Percentiles rank a stretch among this genome's conserved stretches.
Conservation (phyloP, 306 rosid genomes). For the Lathyrus tuberosus region DNA sequence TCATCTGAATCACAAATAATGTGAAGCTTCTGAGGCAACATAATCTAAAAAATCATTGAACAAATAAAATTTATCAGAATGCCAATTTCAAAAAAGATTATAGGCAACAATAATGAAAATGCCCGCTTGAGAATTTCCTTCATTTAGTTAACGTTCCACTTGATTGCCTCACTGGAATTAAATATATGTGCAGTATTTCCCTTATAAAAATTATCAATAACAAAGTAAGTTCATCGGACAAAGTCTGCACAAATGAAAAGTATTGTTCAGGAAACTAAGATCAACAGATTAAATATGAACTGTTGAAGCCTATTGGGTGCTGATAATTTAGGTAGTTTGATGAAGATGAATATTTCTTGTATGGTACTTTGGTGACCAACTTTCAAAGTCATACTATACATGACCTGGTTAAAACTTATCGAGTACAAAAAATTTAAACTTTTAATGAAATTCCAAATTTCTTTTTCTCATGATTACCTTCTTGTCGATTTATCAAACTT, state of each 20-base stretch:
- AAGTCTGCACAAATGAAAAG: slow-evolving; percentile 27
- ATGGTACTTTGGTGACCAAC: slow-evolving; percentile 16
- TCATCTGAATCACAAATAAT: slow-evolving; percentile 18
- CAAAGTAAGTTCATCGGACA: neutral
- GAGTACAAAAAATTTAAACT: neutral
- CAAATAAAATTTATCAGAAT: slow-evolving; percentile 1
- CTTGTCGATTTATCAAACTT: slow-evolving; percentile 21
- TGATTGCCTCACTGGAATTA: neutral
- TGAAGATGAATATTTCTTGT: slow-evolving; percentile 10
- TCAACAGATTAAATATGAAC: neutral
- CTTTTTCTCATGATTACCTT: slow-evolving; percentile 3
- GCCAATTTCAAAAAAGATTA: neutral
- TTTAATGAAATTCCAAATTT: slow-evolving; percentile 1
- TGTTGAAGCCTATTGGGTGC: neutral
- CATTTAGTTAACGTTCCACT: slow-evolving; percentile 4
- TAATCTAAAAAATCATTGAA: neutral
- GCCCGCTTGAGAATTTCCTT: slow-evolving; percentile 12
- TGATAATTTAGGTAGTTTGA: slow-evolving; percentile 10
- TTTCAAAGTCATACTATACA: slow-evolving; percentile 11
- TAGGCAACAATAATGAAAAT: slow-evolving; percentile 15
- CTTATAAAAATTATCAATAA: slow-evolving; percentile 5
- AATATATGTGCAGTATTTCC: slow-evolving; percentile 13
- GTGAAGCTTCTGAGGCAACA: neutral
- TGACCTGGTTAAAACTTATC: slow-evolving; percentile 12
- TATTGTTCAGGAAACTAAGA: slow-evolving; percentile 24